Evolutionary conservation across 495 filamentous ascomycete species (phyloP).

Genomic region (Tuber brumale): DNA sequence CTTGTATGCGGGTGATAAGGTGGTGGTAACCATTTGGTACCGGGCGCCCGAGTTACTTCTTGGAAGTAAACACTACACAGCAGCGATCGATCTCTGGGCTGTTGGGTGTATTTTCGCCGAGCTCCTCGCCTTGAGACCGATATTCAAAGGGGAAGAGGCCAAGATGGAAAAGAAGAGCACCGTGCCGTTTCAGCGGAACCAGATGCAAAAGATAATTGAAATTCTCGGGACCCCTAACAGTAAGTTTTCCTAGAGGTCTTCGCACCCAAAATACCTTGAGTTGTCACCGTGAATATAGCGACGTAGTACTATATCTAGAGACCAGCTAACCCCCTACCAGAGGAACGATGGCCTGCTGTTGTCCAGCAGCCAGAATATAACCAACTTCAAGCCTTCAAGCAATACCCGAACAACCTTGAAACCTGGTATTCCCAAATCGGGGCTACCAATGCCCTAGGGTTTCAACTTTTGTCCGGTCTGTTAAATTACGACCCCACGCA

Average conservation of each 20-base stretch:
- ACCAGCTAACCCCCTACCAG: constrained; percentile 5
- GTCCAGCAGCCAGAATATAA: constrained; percentile 71
- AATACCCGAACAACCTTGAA: constrained; percentile 48
- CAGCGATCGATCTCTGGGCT: constrained; percentile 94
- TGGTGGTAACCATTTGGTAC: constrained; percentile 99
- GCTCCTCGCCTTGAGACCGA: constrained; percentile 79
- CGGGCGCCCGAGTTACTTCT: constrained; percentile 90
- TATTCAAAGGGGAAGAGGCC: constrained; percentile 97
- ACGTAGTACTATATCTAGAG: background rate
- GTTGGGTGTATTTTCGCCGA: constrained; percentile 98
- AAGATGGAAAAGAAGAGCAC: constrained; percentile 98
- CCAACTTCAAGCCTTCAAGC: constrained; percentile 55
- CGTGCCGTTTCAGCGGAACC: constrained; percentile 93
- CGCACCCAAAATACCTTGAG: background rate
- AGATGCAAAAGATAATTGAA: constrained; percentile 98
- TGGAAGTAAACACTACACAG: constrained; percentile 87
- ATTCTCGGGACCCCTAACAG: constrained; percentile 81
- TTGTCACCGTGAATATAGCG: background rate
- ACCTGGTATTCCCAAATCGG: constrained; percentile 54
- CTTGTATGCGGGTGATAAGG: constrained; percentile 91
- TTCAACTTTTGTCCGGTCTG: constrained; percentile 69
- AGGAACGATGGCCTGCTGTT: constrained; percentile 81
- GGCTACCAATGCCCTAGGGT: constrained; percentile 54
- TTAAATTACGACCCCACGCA: constrained; percentile 90
- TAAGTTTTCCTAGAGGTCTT: constrained; percentile 10